Base-by-base conservation (phyloP, 495 filamentous ascomycete genomes). In the Daldinia bambusicola region DNA sequence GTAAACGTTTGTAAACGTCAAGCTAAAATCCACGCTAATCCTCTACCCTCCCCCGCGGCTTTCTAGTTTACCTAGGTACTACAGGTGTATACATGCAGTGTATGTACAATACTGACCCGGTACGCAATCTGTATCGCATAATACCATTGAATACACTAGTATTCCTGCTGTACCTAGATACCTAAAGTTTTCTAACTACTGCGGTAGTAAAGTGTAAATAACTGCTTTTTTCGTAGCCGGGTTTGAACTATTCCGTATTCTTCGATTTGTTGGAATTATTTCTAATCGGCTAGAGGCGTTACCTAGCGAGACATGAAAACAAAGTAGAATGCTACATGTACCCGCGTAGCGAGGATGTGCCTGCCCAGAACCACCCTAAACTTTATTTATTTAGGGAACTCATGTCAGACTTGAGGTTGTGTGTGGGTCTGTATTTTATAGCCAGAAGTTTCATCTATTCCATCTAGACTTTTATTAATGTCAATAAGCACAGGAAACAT, bases 1-100 rank as follows among this genome's bases (percentile, higher is more conserved):
- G 36, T 55, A 55, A 55, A 59, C 56, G 22, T 43, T 48, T 55
- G 61, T 64, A 61, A 70, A 45, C 61, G 45, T 50, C 37, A 41
- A 55, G 55, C n/a, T 43, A 30, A 60, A 30, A 48, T 16, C 55
- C 9, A n/a, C 59, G 53, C 43, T 58, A 67, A 58, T 34, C 41
- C 14, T 26, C 38, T 16, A 59, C 2, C 2, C 40, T 57, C 52
- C 63, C 59, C 62, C 63, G 69, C 37, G 14, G 13, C 56, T 31
- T 26, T 26, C 38, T 60, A 10, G 37, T 38, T 60, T 52, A 50
- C 40, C 40, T 52, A 62, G 3, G 6, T 32, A 55, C n/a, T 16
- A 9, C n/a, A 45, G 41, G 41, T n/a, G n/a, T n/a, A n/a, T n/a
- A n/a, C n/a, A n/a, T n/a, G n/a, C n/a, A n/a, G 32, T 34, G 32